Percentiles rank a stretch among this genome's conserved stretches.
These are phyloP conservation scores for Posidonia australis DNA, from an alignment of 106 monocot species.

Conservation along the genomic window DNA sequence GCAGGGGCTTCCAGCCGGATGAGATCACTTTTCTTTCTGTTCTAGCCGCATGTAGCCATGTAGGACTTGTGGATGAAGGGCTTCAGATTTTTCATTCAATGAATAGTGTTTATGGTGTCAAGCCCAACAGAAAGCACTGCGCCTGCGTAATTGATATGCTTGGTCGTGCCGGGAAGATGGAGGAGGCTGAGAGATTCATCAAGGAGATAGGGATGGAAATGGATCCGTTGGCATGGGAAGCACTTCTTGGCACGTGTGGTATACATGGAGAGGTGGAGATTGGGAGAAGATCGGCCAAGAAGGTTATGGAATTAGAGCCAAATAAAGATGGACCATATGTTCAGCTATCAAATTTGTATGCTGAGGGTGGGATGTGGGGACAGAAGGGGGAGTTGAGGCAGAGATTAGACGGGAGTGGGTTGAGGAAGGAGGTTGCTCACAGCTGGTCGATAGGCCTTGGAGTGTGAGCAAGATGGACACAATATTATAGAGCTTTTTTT, in stretches of 20 bases:
- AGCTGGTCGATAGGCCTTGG: constrained; percentile 41
- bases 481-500: too few relatives aligned
- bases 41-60: constrained; percentile 60
- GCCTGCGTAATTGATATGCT: constrained; percentile 58
- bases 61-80: constrained; percentile 57
- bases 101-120: constrained; percentile 22
- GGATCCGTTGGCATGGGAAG: constrained; percentile 54
- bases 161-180: constrained; percentile 55
- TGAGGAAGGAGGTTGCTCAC: constrained; percentile 32
- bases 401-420: constrained; percentile 33
- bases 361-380: constrained; percentile 44
- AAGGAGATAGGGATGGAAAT: constrained; percentile 28
- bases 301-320: constrained; percentile 42
- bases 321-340: constrained; percentile 39
- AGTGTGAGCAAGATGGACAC: too few relatives aligned
- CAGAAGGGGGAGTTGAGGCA: constrained; percentile 40
- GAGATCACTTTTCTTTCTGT: constrained; percentile 37
- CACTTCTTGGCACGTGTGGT: constrained; percentile 53
- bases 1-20: constrained; percentile 36
- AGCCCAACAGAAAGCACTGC: constrained; percentile 56
- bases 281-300: constrained; percentile 47
- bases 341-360: constrained; percentile 59
- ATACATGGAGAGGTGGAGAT: constrained; percentile 54
- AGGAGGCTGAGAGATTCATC: constrained; percentile 58
- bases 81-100: constrained; percentile 41